phyloP scores from a whole-genome alignment of 805 yeast genomes.

The Saturnispora hagleri region DNA sequence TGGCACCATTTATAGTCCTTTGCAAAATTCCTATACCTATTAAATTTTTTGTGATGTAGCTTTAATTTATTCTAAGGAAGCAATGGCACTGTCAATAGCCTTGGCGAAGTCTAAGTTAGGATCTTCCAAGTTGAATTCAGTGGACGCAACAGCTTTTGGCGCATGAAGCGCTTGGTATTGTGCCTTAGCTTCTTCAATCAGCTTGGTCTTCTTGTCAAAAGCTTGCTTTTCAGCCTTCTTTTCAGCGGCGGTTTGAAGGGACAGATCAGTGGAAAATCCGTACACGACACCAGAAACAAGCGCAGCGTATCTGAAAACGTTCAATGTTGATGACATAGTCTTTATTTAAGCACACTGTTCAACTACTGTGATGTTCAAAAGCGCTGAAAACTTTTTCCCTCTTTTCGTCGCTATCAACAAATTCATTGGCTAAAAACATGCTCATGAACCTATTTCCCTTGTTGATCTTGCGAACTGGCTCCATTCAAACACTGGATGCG shows the following conservation, averaged over 20 bases:
- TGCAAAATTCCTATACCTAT: not conserved
- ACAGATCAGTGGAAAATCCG: conserved; percentile 79
- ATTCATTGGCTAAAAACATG: not conserved
- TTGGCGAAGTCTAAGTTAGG: conserved; percentile 81
- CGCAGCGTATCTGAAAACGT: conserved; percentile 90
- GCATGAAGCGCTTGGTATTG: conserved; percentile 64
- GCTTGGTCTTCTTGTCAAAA: conserved; percentile 57
- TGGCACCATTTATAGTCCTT: not conserved
- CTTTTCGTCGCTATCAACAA: not conserved
- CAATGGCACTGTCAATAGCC: conserved; percentile 48
- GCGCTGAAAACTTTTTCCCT: not conserved
- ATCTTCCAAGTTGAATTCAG: conserved; percentile 68
- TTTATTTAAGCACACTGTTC: not conserved
- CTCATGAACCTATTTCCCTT: not conserved
- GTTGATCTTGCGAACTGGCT: not conserved
- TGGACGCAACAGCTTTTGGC: conserved; percentile 34
- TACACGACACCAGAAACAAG: conserved; percentile 80
- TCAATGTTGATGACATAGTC: not conserved
- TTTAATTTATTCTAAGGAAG: conserved; percentile 1
- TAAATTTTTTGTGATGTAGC: not conserved
- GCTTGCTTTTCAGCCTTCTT: conserved; percentile 49
- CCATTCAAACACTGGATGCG: not conserved
- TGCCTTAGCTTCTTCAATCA: conserved; percentile 82
- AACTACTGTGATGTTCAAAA: not conserved
- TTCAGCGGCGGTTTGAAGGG: conserved; percentile 51